Base-by-base conservation (phyloP, 305 asterid species). In the Rubia occidens region DNA sequence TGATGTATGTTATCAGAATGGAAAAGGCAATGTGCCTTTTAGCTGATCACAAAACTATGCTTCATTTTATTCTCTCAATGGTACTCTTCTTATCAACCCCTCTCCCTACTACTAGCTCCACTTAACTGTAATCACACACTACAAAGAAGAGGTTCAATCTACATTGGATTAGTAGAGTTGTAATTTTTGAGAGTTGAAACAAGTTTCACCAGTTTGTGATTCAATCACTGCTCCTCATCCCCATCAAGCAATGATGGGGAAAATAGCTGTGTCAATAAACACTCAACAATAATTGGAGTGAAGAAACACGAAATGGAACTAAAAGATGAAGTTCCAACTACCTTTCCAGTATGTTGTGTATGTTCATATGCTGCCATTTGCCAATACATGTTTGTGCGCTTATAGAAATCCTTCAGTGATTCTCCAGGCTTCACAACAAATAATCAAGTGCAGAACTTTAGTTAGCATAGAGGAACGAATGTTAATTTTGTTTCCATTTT, bases 301-400 rank as follows among this genome's bases (percentile, higher is more conserved):
- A 17, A 40, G 53, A 20, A 44, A 60, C 15, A 32, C 7, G 14
- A 55, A 42, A 42, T 45, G 64, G 32, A 59, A 6, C 10, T 2
- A 15, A 56, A 51, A 66, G 56, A 11, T 63, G 21, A 39, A 60
- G 24, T 8, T 53, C 11, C 44, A 26, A 53, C 53, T 20, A 93
- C 98, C 97, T 94, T 94, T 79, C 98, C 97, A 7, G 98, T 94
- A 83, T 94, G 97, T 69, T 94, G 92, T 49, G 98, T 93, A 75
- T 93, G 97, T 72, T 93, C 96, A 76, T 88, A 85, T 58, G 98
- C 98, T 68, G 98, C 98, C 97, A 93, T 88, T 83, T 90, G 98
- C 98, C 98, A 93, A 88, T 93, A 93, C 90, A 83, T 81, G 78
- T 90, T 86, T 55, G 98, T 93, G 54, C 98, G 95, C 76, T 85